Evolutionary conservation across 129 eudicot genomes (phyloP), one percentile per base, ranked within the genome.

Genomic region (Lactuca sativa): DNA sequence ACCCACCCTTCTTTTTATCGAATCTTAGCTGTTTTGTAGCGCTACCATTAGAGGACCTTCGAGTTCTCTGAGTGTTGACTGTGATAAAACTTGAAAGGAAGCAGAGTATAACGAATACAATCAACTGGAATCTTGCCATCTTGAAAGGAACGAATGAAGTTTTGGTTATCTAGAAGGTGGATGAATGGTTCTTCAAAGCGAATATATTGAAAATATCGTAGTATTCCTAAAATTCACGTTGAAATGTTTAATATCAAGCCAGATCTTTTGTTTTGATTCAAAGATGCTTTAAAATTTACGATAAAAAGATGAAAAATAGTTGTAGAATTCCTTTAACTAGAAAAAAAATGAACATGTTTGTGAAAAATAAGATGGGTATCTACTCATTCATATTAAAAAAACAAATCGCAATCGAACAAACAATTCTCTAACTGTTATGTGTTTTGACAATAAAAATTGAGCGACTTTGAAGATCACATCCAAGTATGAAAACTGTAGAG

Each of bases 1-100:
- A 88, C 73, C 88, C 86, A 0, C 97, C 97, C 18, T 70, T 81
- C 6, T 56, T 82, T 16, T 56, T 68, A 25, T 72, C 75, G 49
- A 90, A 90, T 44, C 87, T 81, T 73, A 90, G 40, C 54, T 73
- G 74, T 64, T 77, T 69, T 17, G 73, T 7, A 43, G 37, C 9
- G 25, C 16, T 56, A 16, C 13, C 17, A 55, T 9, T 31, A 41
- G 72, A 64, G 56, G 36, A 37, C 12, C 57, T 64, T 69, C 31
- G 74, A 56, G 31, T 49, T 18, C 15, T 4, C 38, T 57, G 32
- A 31, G 57, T 30, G 21, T 31, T 70, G 33, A 41, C 57, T 8
- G 32, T n/a, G 15, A 43, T 44, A 10, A 64, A 12, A 36, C 64
- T 44, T 6, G 44, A 66, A 31, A 56, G 4, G 10, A 41, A 41